These are phyloP conservation scores for Acanthamoeba castellanii DNA, from an alignment of 208 protist genomes.

Conservation along the genomic window DNA sequence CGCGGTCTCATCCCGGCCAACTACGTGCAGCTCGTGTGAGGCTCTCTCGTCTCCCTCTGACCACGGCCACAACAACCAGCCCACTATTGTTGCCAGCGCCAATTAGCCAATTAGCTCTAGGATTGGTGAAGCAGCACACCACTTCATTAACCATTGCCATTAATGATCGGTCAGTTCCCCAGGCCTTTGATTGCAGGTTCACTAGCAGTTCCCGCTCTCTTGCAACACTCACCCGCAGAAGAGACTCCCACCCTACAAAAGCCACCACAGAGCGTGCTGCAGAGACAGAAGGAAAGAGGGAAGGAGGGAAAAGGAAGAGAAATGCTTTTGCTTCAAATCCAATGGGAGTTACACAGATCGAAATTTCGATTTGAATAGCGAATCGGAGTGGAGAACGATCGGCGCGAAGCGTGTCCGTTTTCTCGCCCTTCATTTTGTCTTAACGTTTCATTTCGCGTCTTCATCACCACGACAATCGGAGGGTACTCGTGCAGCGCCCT, in stretches of 20 bases:
- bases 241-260: neutral
- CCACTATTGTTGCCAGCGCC: too few species aligned
- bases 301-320: neutral
- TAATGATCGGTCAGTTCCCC: neutral
- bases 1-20: conserved; percentile 74
- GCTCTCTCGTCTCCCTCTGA: too few species aligned
- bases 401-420: neutral
- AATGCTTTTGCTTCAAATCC: neutral
- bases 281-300: too few species aligned
- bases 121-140: too few species aligned
- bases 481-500: too few species aligned
- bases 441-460: neutral
- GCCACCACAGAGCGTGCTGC: too few species aligned
- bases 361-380: neutral
- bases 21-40: conserved; percentile 76
- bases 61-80: too few species aligned
- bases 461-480: too few species aligned
- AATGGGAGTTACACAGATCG: neutral
- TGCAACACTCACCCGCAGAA: too few species aligned
- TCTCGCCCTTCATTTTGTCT: conserved; percentile 17
- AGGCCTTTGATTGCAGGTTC: neutral
- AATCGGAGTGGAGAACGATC: neutral
- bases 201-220: too few species aligned
- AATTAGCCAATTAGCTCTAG: too few species aligned
- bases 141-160: neutral